These are phyloP conservation scores for Citrullus mucosospermus DNA, from an alignment of 306 rosid species.

Conservation along the genomic window DNA sequence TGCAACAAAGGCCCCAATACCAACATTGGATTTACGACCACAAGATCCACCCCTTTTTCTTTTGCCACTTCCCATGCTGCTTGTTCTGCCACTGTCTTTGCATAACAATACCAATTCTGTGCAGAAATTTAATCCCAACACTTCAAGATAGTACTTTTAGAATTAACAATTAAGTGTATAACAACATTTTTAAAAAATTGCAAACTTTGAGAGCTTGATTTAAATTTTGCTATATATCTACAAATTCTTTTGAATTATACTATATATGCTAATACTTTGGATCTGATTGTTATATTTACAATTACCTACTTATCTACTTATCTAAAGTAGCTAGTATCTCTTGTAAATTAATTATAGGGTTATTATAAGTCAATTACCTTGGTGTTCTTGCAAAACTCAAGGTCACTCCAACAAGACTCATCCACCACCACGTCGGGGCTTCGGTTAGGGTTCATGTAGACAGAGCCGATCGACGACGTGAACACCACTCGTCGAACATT, in stretches of 20 bases:
- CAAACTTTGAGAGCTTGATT: no score
- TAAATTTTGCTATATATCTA: no score
- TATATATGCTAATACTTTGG: no score
- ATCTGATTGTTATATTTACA: no score
- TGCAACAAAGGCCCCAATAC: slow-evolving; percentile 76
- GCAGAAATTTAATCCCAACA: not conserved
- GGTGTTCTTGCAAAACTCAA: slow-evolving; percentile 85
- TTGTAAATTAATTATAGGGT: not conserved
- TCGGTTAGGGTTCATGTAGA: slow-evolving; percentile 62
- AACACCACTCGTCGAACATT: slow-evolving; percentile 72
- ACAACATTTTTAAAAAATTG: no score
- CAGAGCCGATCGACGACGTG: slow-evolving; percentile 83
- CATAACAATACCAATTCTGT: slow-evolving; percentile 91
- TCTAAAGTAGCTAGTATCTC: not conserved
- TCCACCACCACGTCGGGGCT: slow-evolving; percentile 54
- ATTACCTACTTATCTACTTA: slow-evolving; percentile 28
- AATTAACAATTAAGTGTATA: no score
- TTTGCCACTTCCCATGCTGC: slow-evolving; percentile 59
- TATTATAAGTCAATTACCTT: slow-evolving; percentile 19
- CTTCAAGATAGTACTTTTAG: slow-evolving; percentile 27
- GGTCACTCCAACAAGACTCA: slow-evolving; percentile 80
- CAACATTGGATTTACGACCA: slow-evolving; percentile 69
- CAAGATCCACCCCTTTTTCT: slow-evolving; percentile 57
- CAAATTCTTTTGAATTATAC: no score
- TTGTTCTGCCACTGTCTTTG: slow-evolving; percentile 75